Percentiles rank a stretch among this genome's conserved stretches.
phyloP scores from a whole-genome alignment of 192 early-diverging fungal genomes.

The Mortierella hygrophila region DNA sequence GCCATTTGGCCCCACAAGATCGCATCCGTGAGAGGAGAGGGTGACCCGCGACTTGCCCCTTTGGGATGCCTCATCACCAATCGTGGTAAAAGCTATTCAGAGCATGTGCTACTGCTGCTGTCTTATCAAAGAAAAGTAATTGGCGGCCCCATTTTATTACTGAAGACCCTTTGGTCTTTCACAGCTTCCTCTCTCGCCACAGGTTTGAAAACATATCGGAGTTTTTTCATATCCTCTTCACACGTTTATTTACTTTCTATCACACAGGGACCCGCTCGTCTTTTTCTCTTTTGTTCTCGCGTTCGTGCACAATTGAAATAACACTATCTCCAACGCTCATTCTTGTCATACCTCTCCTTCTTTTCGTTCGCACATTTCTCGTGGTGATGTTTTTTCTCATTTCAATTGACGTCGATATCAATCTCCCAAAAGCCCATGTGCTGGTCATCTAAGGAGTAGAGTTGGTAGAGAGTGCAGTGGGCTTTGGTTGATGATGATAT shows the following conservation, averaged over 20 bases:
- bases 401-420: not conserved
- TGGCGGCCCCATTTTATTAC: not conserved
- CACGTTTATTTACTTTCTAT: not conserved
- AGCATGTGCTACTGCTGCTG: not conserved
- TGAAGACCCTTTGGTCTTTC: not conserved
- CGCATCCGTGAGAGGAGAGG: not conserved
- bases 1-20: not conserved
- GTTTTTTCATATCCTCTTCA: not conserved
- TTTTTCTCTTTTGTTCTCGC: not conserved
- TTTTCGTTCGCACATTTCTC: not conserved
- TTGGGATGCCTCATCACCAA: not conserved
- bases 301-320: not conserved
- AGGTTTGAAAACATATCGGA: not conserved
- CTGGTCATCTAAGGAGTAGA: not conserved
- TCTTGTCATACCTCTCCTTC: not conserved
- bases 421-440: not conserved
- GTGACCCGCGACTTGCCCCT: not conserved
- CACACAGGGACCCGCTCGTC: not conserved
- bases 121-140: not conserved
- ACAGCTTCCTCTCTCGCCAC: not conserved
- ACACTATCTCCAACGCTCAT: not conserved
- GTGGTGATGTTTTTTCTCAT: not conserved
- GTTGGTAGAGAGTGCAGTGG: too few relatives aligned
- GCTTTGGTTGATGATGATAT: too few relatives aligned
- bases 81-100: not conserved